Base-by-base conservation (phyloP, 805 yeast species). In the Candida rishiriensis region DNA sequence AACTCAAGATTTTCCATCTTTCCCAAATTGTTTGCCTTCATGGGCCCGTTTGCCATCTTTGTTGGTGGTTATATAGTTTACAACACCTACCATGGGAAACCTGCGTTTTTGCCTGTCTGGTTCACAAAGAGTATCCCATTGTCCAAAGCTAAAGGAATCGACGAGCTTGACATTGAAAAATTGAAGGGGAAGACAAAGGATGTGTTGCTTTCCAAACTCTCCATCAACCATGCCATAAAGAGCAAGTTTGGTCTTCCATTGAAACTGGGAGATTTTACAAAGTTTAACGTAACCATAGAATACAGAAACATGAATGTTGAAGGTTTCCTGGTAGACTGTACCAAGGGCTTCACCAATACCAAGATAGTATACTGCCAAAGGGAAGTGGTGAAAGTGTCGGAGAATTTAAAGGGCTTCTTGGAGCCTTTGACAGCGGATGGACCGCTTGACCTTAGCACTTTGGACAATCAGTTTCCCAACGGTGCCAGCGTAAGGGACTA, bases 21-120 rank as follows among this genome's bases (percentile, higher is more conserved):
- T 7, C 26, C 26, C 4, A 21, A 7, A 21, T 5, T 21, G 26
- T 7, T 21, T 21, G 26, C 26, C 26, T 44, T 59, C 34, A 18
- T 55, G 2, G 43, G 54, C 11, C 64, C 66, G 15, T 40, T 57
- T 11, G 15, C 51, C 7, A 18, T 59, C 0, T 46, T 56, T 14
- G 40, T 58, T 5, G 52, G 57, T 1, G 62, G 64, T 0, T 62
- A 60, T 36, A 49, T 63, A 3, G 52, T 47, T 10, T 64, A 58
- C 47, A 63, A 63, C 43, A 57, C 64, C 0, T 43, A 40, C 18
- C 47, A 61, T 14, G 61, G 54, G 10, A 51, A 56, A 34, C 61
- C 65, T 11, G 63, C 61, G 0, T 65, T 63, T 39, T 47, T 66
- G 33, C 71, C 71, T 3, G 35, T 65, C 11, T 50, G 57, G 45